Percentiles rank a stretch among this genome's conserved stretches.
phyloP scores from a whole-genome alignment of 257 asterid genomes.

The Solanum habrochaites region DNA sequence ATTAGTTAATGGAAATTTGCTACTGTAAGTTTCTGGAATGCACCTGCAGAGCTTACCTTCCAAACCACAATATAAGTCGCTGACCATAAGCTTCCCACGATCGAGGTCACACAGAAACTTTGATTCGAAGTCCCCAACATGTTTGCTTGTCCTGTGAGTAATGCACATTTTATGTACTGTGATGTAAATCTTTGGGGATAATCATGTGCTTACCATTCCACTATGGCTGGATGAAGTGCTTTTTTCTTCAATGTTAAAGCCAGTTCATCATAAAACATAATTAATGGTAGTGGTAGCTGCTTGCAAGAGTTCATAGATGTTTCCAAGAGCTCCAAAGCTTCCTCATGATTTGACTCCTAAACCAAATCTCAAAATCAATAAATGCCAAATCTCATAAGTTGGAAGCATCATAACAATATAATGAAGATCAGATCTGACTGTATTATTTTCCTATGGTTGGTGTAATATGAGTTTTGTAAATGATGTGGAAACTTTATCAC shows the following conservation, averaged over 20 bases:
- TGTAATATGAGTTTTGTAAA: not conserved
- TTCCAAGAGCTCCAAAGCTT: slow-evolving; percentile 78
- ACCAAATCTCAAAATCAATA: slow-evolving; percentile 9
- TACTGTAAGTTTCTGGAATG: not conserved
- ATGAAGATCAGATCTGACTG: not conserved
- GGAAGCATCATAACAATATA: not conserved
- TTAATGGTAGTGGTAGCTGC: slow-evolving; percentile 55
- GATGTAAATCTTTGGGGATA: not conserved
- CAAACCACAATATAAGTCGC: slow-evolving; percentile 43
- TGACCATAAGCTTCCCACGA: slow-evolving; percentile 31
- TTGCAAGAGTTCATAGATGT: slow-evolving; percentile 65
- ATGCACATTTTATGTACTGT: not conserved
- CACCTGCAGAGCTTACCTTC: slow-evolving; percentile 32
- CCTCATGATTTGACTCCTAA: slow-evolving; percentile 61
- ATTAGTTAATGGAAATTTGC: not conserved
- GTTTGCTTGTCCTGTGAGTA: slow-evolving; percentile 53
- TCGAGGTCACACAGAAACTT: slow-evolving; percentile 54
- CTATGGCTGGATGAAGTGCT: slow-evolving; percentile 58
- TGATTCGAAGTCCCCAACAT: slow-evolving; percentile 69
- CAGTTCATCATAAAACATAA: slow-evolving; percentile 73
- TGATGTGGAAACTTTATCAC: not conserved
- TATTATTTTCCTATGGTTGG: not conserved
- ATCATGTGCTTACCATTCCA: slow-evolving; percentile 46
- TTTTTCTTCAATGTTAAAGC: slow-evolving; percentile 37
- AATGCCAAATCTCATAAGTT: slow-evolving; percentile 2